phyloP scores from a whole-genome alignment of 78 protist genomes.

The Creolimax fragrantissima region DNA sequence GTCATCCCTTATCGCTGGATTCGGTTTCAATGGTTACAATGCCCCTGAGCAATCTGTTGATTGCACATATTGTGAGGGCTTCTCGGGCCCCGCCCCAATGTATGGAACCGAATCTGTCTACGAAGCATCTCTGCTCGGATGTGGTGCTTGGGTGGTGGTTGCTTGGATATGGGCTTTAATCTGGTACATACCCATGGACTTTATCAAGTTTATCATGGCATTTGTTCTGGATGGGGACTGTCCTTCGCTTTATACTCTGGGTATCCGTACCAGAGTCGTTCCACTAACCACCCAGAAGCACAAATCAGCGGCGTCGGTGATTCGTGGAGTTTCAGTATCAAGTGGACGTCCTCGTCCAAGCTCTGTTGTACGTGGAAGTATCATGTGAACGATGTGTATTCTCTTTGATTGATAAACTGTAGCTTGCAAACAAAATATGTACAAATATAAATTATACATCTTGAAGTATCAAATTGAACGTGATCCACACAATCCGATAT shows the following conservation, averaged over 20 bases:
- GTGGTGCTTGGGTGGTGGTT: conserved; percentile 53
- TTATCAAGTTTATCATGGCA: conserved; percentile 45
- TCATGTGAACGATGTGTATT: too few relatives aligned
- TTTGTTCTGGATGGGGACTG: background rate
- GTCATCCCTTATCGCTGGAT: conserved; percentile 57
- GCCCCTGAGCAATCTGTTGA: background rate
- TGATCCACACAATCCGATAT: too few relatives aligned
- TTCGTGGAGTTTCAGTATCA: background rate
- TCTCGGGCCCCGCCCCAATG: background rate
- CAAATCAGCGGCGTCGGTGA: background rate
- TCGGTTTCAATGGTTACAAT: conserved; percentile 59
- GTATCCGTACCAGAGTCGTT: background rate
- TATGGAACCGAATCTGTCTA: background rate
- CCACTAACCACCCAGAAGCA: background rate
- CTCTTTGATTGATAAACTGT: too few relatives aligned
- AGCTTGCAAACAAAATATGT: too few relatives aligned
- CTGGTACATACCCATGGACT: conserved; percentile 64
- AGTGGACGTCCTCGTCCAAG: background rate
- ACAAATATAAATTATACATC: too few relatives aligned
- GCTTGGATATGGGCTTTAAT: conserved; percentile 60
- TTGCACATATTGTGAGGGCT: background rate
- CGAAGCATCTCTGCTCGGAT: conserved; percentile 31
- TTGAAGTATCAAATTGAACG: too few relatives aligned
- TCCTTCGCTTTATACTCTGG: background rate
- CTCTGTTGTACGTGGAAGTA: background rate